Conservation (phyloP, 2,329 filamentous ascomycete genomes). For the Colletotrichum shisoi region DNA sequence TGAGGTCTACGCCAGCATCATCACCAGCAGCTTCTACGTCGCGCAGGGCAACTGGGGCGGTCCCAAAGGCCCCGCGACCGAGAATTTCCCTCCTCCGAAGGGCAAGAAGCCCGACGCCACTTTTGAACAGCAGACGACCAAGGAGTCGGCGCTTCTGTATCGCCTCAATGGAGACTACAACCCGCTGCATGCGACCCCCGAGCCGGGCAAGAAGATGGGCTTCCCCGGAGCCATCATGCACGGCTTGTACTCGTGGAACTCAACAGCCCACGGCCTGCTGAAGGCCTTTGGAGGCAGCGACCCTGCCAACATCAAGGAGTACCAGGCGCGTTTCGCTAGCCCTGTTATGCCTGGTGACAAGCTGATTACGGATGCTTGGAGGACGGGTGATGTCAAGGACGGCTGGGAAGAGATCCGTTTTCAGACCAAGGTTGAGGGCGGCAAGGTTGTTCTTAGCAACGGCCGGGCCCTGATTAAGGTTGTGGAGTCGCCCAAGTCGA, state of each 20-base stretch:
- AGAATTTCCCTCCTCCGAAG: conserved; percentile 79
- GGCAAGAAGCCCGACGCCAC: conserved; percentile 74
- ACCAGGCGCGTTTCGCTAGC: conserved; percentile 85
- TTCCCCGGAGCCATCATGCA: conserved; percentile 91
- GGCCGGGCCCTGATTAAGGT: conserved; percentile 80
- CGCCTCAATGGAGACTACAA: conserved; percentile 94
- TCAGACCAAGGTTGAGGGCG: conserved; percentile 76
- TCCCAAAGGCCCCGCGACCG: conserved; percentile 83
- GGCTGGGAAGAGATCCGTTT: conserved; percentile 85
- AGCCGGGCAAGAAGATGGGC: conserved; percentile 87
- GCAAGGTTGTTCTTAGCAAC: conserved; percentile 87
- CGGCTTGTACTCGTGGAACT: conserved; percentile 88
- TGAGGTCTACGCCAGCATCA: conserved; percentile 74
- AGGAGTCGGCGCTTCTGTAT: conserved; percentile 78
- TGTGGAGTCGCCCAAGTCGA: conserved; percentile 64
- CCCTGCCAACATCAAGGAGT: conserved; percentile 83
- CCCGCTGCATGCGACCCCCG: conserved; percentile 86
- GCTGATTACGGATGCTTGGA: conserved; percentile 83
- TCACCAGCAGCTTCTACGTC: conserved; percentile 79
- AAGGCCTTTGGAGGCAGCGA: conserved; percentile 77
- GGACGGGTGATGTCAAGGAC: conserved; percentile 70
- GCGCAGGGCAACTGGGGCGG: conserved; percentile 85
- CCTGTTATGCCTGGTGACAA: conserved; percentile 86
- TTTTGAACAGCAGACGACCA: conserved; percentile 73
- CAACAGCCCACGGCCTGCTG: conserved; percentile 75